Conservation (phyloP, 257 asterid genomes). For the Jacaranda copaia region DNA sequence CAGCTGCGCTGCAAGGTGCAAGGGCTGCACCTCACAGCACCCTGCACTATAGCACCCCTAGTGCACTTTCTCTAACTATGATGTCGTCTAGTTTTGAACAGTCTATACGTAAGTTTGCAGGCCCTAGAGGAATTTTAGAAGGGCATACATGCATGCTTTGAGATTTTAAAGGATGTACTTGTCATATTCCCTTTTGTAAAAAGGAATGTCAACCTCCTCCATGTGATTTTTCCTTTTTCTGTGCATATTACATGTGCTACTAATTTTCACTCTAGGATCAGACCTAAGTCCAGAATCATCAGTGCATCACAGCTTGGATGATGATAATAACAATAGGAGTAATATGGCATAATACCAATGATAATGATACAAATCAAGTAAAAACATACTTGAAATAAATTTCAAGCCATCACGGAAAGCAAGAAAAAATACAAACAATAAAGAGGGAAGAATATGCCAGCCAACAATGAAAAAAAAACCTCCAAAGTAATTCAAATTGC, state of each 20-base stretch:
- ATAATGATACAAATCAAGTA: background rate
- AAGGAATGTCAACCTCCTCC: background rate
- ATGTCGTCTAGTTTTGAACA: constrained; percentile 4
- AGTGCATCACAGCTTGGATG: background rate
- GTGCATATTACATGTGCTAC: constrained; percentile 18
- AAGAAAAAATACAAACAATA: constrained; percentile 8
- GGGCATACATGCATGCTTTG: constrained; percentile 1
- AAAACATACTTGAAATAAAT: background rate
- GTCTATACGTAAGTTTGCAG: background rate
- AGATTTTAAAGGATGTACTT: background rate
- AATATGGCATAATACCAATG: background rate
- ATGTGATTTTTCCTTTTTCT: background rate
- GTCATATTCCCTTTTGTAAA: background rate
- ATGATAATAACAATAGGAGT: background rate
- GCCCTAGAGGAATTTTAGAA: background rate
- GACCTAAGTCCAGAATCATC: background rate
- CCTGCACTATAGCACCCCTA: too few relatives aligned
- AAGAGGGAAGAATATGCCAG: constrained; percentile 15
- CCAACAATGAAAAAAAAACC: constrained; percentile 15
- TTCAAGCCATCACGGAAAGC: constrained; percentile 21
- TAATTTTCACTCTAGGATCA: background rate
- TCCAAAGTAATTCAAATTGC: constrained; percentile 17
- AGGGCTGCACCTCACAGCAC: too few relatives aligned
- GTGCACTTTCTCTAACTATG: too few relatives aligned
- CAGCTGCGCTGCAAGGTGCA: too few relatives aligned